Evolutionary conservation across 2,329 filamentous ascomycete genomes (phyloP), one percentile per base, ranked within the genome.

Genomic region (Nigrospora osmanthi): DNA sequence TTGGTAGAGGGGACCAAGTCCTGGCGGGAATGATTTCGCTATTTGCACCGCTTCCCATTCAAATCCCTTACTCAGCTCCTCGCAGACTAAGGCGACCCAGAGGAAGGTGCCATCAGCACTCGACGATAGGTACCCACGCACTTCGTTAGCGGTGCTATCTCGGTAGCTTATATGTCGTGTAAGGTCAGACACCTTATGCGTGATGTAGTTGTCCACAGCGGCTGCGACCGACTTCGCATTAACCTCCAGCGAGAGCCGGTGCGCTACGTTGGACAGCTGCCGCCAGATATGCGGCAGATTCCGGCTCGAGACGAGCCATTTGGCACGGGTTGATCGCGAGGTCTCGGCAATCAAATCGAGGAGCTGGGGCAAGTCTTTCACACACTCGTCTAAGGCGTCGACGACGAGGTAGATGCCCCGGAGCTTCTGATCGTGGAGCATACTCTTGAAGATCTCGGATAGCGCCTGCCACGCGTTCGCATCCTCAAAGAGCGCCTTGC

Each of bases 351-450:
- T 59, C 5, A 71, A 52, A 3, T 62, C 40, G 7, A 71, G 55
- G 32, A 73, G 64, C 35, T 54, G 32, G 2, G 33, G 4, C 15
- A 52, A 47, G 35, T 54, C 62, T 7, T 28, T 46, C 2, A 9
- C 12, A 47, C 70, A 75, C 52, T 76, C 69, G 46, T 76, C 69
- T 0, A 76, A 63, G 1, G 66, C 70, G 53, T 76, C 69, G 28
- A 76, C 55, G 3, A 75, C 48, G 2, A 75, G 40, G 46, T 63
- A 65, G 0, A 57, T 59, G 0, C 5, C 49, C 3, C 49, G 30
- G 13, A 69, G 44, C 6, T 28, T 50, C 1, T 57, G 52, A 44
- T 72, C 66, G 37, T 59, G 28, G 1, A 76, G 45, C 13, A 76
- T 69, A 15, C 56, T 52, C 1, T 13, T 47, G 9, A 75, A 62